Base-by-base conservation (phyloP, 345 rosid genomes). In the Turritis glabra region DNA sequence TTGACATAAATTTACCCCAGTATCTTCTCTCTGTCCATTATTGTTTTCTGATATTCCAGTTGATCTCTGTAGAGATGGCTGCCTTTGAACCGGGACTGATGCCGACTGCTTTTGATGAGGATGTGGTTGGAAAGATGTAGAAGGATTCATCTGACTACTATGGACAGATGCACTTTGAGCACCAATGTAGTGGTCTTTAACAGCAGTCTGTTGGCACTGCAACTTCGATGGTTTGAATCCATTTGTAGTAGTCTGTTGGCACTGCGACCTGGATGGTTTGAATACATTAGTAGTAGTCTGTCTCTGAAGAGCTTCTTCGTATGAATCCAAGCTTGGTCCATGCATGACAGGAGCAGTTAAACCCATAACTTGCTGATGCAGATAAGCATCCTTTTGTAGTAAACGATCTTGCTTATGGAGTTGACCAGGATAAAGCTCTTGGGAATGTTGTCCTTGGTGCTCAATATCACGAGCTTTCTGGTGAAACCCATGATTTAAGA, bases 31-130 rank as follows among this genome's bases (percentile, higher is more conserved):
- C 72, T 86, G 90, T 67, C 59, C 79, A 37, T 81, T 68, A 41
- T 77, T 60, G 66, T 74, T 88, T 12, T 82, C 82, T 12, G 79
- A 61, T 48, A 76, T 62, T 74, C 70, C 80, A 63, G 81, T 51
- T 63, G 77, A 74, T 40, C 82, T 90, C 48, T 81, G 87, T 41
- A 81, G 73, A 50, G 85, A 88, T 70, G 84, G 52, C 61, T 72
- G 73, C 90, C 88, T 84, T 23, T 82, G 92, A 70, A 80, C 84
- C 75, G 74, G 44, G 61, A 79, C 77, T 70, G 87, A 63, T 67
- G 82, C 87, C 29, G 82, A 59, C 61, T 72, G 81, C 82, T 80
- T 69, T 65, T 82, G 87, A 40, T 79, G 86, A 43, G 89, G 71
- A 71, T 75, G 82, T 65, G 84, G 87, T 19, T 73, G 71, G 41